Evolutionary conservation across 345 rosid species (phyloP), one percentile per base, ranked within the genome.

Genomic region (Triadica sebifera): DNA sequence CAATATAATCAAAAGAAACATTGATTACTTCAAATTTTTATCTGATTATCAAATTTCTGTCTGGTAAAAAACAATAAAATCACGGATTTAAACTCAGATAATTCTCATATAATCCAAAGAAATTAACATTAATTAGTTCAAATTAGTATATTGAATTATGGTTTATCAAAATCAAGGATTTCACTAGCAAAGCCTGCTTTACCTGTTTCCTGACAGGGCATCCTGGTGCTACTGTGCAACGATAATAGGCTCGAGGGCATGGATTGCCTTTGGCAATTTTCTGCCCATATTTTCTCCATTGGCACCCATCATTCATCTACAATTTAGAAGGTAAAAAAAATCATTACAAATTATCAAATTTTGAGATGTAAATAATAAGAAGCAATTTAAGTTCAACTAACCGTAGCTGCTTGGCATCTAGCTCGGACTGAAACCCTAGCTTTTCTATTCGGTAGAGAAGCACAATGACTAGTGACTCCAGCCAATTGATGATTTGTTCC

Each of bases 351-450:
- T 43, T 43, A 43, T 43, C 47, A 43, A 6, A 43, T 6, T 43
- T 43, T 43, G 10, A 10, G 10, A 43, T 6, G 47, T 6, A 29
- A 29, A 10, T 43, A 43, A 10, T 10, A 43, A 43, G 47, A 56
- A 56, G 25, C 20, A 7, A 34, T 5, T 17, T 6, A 52, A 46
- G 5, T 38, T 24, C 1, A 59, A 78, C 85, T 71, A 22, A 87
- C 91, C 12, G 89, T 87, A 47, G 88, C 81, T 24, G 80, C 57
- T 58, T 82, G 81, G 65, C 87, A 85, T 77, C 86, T 82, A 11
- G 88, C 85, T 79, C 91, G 69, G 50, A 87, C 91, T 0, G 91
- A 83, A 82, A 87, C 91, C 81, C 89, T 84, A 24, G 91, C 74
- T 73, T 87, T 87, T 67, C 87, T 80, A 71, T 85, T 86, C 38